These are phyloP conservation scores for Liriodendron chinense DNA, from an alignment of 164 flowering plant species.

Conservation along the genomic window DNA sequence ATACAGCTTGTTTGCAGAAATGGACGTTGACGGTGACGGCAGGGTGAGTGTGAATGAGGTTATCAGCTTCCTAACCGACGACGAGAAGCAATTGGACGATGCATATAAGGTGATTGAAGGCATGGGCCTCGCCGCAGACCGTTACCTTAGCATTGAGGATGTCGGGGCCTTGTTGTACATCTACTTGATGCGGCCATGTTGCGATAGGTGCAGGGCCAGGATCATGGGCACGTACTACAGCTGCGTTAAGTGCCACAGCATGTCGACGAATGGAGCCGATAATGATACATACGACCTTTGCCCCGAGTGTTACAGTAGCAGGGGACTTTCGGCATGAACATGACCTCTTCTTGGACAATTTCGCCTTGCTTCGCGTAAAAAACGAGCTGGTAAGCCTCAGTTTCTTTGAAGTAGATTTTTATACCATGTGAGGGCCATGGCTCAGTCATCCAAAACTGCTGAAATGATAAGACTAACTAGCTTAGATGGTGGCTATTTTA, in stretches of 20 bases:
- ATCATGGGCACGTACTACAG: conserved; percentile 6
- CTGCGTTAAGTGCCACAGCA: conserved; percentile 4
- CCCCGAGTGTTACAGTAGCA: not conserved
- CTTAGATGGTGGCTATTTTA: too few species aligned
- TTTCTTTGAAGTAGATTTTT: not conserved
- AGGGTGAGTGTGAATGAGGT: not conserved
- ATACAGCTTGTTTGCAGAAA: not conserved
- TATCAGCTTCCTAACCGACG: not conserved
- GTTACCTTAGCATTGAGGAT: conserved; percentile 2
- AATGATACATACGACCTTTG: not conserved
- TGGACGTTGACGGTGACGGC: conserved; percentile 4
- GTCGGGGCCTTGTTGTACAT: conserved; percentile 10
- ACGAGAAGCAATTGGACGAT: not conserved
- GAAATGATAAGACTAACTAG: too few species aligned
- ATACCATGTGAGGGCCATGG: too few species aligned
- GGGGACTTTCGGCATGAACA: not conserved
- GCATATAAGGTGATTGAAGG: not conserved
- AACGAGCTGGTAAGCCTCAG: not conserved
- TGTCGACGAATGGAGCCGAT: not conserved
- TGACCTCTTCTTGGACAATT: conserved; percentile 3
- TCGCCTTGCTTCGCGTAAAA: conserved; percentile 1
- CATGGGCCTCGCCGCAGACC: not conserved
- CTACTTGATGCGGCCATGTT: conserved; percentile 5
- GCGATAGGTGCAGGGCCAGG: not conserved
- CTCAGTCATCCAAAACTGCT: too few species aligned